Conservation (phyloP, 2,329 filamentous ascomycete genomes). For the Pezicula rhizophila region DNA sequence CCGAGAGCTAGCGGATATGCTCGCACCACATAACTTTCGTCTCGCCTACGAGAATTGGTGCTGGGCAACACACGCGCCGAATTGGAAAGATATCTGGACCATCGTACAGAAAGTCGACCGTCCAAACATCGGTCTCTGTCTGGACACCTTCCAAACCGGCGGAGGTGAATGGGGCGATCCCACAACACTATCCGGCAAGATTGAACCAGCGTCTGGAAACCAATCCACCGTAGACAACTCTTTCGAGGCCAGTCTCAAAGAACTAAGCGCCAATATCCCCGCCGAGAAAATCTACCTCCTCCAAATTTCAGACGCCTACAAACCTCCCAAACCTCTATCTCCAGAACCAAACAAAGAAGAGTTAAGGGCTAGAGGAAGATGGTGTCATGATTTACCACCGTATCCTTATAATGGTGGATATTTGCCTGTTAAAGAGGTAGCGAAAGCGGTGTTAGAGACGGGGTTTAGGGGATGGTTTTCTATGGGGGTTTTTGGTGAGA, state of each 20-base stretch:
- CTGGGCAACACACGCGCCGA: conserved; percentile 65
- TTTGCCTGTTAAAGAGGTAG: conserved; percentile 59
- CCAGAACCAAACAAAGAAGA: conserved; percentile 39
- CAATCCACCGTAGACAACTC: conserved; percentile 32
- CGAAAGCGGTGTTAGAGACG: conserved; percentile 59
- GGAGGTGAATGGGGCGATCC: conserved; percentile 71
- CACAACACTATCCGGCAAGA: conserved; percentile 52
- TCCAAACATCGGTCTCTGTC: conserved; percentile 64
- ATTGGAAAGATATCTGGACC: conserved; percentile 64
- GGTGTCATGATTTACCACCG: conserved; percentile 67
- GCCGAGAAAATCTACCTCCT: conserved; percentile 67
- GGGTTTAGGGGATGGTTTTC: conserved; percentile 61
- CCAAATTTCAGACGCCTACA: conserved; percentile 72
- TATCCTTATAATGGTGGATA: conserved; percentile 67
- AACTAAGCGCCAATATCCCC: conserved; percentile 52
- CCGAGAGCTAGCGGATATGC: conserved; percentile 55
- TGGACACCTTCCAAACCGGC: conserved; percentile 73
- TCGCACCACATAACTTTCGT: conserved; percentile 49
- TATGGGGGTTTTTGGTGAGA: conserved; percentile 60
- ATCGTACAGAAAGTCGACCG: conserved; percentile 58
- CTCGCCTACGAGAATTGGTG: conserved; percentile 80
- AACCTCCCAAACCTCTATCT: conserved; percentile 47
- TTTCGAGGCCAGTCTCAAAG: conserved; percentile 48
- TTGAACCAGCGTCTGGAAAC: conserved; percentile 39
- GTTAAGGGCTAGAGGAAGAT: conserved; percentile 54